A percentile compares a stretch with the other conserved stretches of the same genome.
phyloP scores from a whole-genome alignment of 1,139 yeast genomes.

The Pneumocystis canis region DNA sequence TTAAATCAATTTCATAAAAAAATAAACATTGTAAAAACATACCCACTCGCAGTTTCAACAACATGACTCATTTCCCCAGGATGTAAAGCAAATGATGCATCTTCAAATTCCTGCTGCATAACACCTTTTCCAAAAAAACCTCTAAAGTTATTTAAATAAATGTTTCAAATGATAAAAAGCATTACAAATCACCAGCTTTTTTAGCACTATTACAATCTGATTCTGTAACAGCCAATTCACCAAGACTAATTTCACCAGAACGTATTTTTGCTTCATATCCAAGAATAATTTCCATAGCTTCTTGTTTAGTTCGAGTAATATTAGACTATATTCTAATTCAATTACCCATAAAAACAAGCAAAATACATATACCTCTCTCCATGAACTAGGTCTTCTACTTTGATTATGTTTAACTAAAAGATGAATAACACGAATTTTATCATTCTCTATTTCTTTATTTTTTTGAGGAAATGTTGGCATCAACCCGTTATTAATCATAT shows the following conservation, averaged over 20 bases:
- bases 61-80: conserved; percentile 75
- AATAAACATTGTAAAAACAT: not conserved
- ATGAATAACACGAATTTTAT: conserved; percentile 58
- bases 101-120: conserved; percentile 91
- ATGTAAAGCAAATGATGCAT: conserved; percentile 65
- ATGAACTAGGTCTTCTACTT: conserved; percentile 79
- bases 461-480: conserved; percentile 10
- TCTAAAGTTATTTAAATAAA: not conserved
- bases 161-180: not conserved
- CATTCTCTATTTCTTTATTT: conserved; percentile 21
- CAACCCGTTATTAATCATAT: conserved; percentile 29
- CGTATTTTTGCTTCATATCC: conserved; percentile 47
- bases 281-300: conserved; percentile 54
- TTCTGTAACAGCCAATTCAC: conserved; percentile 63
- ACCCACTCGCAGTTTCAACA: conserved; percentile 78
- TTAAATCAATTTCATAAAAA: not conserved
- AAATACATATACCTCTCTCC: conserved; percentile 48
- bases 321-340: conserved; percentile 20
- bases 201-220: conserved; percentile 82
- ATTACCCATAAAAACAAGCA: not conserved
- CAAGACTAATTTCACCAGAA: conserved; percentile 54
- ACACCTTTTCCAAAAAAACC: conserved; percentile 80
- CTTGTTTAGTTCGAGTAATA: conserved; percentile 67
- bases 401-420: conserved; percentile 67
- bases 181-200: conserved; percentile 65